A percentile compares a stretch with the other conserved stretches of the same genome.
Evolutionary conservation across 805 yeast genomes (phyloP).

Genomic region (Suhomyces xylopsoci): DNA sequence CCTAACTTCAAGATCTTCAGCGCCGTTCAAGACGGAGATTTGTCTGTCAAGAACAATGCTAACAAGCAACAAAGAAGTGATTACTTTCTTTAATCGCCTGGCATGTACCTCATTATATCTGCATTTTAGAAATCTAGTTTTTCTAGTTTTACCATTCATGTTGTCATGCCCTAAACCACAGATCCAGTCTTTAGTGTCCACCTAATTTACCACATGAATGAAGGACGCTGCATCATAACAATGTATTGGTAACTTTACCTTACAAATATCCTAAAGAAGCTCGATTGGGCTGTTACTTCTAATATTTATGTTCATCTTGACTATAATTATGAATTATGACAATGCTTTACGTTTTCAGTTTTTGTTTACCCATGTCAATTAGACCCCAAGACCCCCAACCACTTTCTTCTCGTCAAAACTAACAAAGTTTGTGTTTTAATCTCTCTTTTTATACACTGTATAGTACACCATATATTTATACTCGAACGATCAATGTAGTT

Average conservation of each 20-base stretch:
- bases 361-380: background rate
- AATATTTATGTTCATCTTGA: constrained; percentile 1
- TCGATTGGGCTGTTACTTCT: background rate
- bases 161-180: background rate
- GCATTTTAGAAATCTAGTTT: constrained; percentile 1
- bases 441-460: constrained; percentile 3
- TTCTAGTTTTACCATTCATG: background rate
- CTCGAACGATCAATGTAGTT: background rate
- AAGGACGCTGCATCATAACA: background rate
- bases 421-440: constrained; percentile 4
- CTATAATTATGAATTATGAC: constrained; percentile 15
- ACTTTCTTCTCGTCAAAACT: background rate
- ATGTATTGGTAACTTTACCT: background rate
- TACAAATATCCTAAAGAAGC: background rate
- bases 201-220: background rate
- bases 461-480: constrained; percentile 1
- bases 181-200: background rate
- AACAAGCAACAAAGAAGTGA: constrained; percentile 45
- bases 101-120: background rate
- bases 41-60: constrained; percentile 36
- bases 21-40: constrained; percentile 86
- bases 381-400: background rate
- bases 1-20: constrained; percentile 92
- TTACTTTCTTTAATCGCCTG: constrained; percentile 33
- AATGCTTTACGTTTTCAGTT: constrained; percentile 4